phyloP scores from a whole-genome alignment of 371 early-diverging fungal species.

The Mortierella sp. region DNA sequence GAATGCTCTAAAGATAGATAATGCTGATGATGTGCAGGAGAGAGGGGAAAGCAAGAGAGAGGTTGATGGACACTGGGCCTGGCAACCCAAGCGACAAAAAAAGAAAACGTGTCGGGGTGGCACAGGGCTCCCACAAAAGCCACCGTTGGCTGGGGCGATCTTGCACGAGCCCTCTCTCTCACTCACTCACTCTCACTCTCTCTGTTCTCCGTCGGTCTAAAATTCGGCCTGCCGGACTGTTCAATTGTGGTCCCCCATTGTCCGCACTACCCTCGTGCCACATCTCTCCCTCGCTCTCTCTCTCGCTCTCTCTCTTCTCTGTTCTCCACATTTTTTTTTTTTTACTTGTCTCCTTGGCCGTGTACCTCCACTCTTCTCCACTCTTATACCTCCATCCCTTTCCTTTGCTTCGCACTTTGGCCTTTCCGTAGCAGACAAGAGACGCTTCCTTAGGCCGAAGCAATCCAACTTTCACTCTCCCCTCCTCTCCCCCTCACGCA shows the following conservation, averaged over 20 bases:
- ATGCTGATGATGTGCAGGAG: no score
- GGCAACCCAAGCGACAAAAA: no score
- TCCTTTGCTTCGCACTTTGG: background rate
- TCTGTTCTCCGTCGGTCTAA: no score
- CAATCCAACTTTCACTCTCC: background rate
- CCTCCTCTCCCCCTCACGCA: background rate
- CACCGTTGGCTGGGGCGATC: background rate
- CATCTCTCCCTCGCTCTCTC: background rate
- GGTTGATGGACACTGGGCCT: no score
- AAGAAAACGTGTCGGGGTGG: no score
- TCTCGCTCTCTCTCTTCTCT: background rate
- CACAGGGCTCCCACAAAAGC: no score
- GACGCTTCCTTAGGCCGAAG: background rate
- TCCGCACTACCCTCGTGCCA: background rate
- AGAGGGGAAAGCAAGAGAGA: no score
- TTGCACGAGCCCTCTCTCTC: background rate
- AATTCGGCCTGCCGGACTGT: background rate
- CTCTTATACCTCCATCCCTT: background rate
- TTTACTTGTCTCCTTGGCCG: background rate
- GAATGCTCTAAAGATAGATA: no score
- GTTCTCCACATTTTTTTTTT: no score
- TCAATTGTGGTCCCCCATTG: background rate
- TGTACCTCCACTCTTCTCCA: background rate
- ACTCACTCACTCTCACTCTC: no score
- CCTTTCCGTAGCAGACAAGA: background rate